Evolutionary conservation across 225 moss, liverwort and hornwort genomes (phyloP).

Genomic region (Pseudoscleropodium purum): DNA sequence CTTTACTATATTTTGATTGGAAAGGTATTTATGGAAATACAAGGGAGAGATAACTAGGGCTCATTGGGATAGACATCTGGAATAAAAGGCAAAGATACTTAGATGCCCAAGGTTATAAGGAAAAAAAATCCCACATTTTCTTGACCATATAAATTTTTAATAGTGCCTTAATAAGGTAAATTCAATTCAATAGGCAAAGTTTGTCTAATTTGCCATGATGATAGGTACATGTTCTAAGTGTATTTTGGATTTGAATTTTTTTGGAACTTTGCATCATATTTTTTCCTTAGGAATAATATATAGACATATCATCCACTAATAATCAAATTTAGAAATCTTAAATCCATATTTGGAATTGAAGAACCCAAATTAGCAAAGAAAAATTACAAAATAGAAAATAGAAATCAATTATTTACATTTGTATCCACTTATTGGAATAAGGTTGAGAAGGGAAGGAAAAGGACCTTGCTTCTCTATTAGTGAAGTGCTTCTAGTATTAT

Average conservation of each 20-base stretch:
- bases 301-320: not conserved
- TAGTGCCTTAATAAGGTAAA: not conserved
- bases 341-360: not conserved
- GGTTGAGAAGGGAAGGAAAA: not conserved
- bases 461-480: too few relatives aligned
- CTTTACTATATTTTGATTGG: accelerated
- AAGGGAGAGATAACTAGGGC: too few relatives aligned
- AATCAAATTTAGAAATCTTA: not conserved
- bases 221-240: not conserved
- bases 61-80: not conserved
- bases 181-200: not conserved
- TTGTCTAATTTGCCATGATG: not conserved
- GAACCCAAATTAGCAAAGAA: not conserved
- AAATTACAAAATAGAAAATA: not conserved
- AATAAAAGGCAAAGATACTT: not conserved
- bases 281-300: not conserved
- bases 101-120: not conserved
- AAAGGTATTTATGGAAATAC: not conserved
- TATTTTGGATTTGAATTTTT: accelerated
- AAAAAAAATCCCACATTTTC: not conserved
- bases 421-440: not conserved
- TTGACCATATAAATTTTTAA: not conserved
- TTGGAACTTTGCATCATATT: not conserved
- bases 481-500: not conserved
- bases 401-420: not conserved